Evolutionary conservation across 208 protist species (phyloP).

Genomic region (Acanthamoeba triangularis): DNA sequence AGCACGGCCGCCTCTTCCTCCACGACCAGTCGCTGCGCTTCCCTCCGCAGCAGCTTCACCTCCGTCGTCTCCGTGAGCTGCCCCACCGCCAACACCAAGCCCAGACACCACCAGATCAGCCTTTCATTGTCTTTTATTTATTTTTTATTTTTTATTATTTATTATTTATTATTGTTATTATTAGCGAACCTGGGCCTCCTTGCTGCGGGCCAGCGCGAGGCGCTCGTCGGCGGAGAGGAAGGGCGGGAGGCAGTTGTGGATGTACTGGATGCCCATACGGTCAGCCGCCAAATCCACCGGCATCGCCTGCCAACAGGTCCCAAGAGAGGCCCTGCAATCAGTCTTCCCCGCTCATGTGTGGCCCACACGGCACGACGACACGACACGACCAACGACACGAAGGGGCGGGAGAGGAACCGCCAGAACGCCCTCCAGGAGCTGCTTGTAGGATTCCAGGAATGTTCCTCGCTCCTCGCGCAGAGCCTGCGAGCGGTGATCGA

Average conservation of each 20-base stretch:
- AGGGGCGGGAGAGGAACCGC: neutral
- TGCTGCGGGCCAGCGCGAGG: neutral
- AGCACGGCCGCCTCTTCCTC: neutral
- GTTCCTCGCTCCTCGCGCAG: neutral
- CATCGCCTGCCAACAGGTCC: neutral
- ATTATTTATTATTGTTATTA: too few relatives aligned
- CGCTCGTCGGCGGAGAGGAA: neutral
- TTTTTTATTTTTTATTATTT: too few relatives aligned
- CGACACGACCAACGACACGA: neutral
- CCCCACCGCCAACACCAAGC: neutral
- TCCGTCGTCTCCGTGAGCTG: conserved; percentile 18
- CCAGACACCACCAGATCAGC: too few relatives aligned
- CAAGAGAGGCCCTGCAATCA: neutral
- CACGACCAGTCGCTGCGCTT: neutral
- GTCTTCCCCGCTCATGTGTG: neutral
- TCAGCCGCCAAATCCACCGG: conserved; percentile 6
- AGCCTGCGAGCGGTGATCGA: neutral
- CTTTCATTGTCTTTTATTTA: too few relatives aligned
- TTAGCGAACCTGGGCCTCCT: neutral
- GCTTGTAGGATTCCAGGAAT: neutral
- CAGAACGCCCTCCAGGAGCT: neutral
- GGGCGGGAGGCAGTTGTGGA: conserved; percentile 47
- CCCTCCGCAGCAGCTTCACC: neutral
- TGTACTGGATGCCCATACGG: conserved; percentile 6
- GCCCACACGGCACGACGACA: too few relatives aligned